Conservation (phyloP, 257 asterid genomes). For the Lantana camara region DNA sequence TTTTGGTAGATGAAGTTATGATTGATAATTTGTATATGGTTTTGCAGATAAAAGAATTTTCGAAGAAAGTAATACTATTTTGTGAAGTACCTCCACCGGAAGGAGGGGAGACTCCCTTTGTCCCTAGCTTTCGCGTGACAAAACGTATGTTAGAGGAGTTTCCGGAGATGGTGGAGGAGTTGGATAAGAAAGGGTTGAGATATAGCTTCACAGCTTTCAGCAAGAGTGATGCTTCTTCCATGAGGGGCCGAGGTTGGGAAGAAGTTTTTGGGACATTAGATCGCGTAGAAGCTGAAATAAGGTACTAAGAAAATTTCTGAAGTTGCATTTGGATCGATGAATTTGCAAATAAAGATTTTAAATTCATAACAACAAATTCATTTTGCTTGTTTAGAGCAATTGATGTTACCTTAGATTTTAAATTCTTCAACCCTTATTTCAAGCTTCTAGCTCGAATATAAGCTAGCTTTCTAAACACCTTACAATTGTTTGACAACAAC, state of each 20-base stretch:
- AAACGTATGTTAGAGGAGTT: constrained; percentile 72
- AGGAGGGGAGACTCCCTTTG: constrained; percentile 87
- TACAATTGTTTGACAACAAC: too few species aligned
- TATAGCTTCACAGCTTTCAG: constrained; percentile 75
- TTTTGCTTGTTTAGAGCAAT: too few species aligned
- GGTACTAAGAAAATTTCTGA: constrained; percentile 30
- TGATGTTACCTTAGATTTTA: too few species aligned
- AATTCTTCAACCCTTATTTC: too few species aligned
- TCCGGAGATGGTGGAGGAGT: constrained; percentile 69
- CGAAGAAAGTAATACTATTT: constrained; percentile 67
- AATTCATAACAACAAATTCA: too few species aligned
- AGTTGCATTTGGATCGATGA: too few species aligned
- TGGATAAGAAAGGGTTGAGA: constrained; percentile 65
- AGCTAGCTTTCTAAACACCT: too few species aligned
- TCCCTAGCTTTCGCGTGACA: constrained; percentile 76
- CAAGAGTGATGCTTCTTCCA: constrained; percentile 55
- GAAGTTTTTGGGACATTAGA: constrained; percentile 76
- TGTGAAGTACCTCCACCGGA: constrained; percentile 84
- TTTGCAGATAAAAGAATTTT: constrained; percentile 64
- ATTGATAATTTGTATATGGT: neutral
- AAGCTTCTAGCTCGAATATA: too few species aligned
- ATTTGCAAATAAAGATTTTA: too few species aligned
- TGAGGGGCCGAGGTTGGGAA: constrained; percentile 96
- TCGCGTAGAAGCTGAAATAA: constrained; percentile 66
- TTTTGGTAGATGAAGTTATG: too few species aligned